phyloP scores from a whole-genome alignment of 2,329 filamentous ascomycete species.

The Fusarium citri region DNA sequence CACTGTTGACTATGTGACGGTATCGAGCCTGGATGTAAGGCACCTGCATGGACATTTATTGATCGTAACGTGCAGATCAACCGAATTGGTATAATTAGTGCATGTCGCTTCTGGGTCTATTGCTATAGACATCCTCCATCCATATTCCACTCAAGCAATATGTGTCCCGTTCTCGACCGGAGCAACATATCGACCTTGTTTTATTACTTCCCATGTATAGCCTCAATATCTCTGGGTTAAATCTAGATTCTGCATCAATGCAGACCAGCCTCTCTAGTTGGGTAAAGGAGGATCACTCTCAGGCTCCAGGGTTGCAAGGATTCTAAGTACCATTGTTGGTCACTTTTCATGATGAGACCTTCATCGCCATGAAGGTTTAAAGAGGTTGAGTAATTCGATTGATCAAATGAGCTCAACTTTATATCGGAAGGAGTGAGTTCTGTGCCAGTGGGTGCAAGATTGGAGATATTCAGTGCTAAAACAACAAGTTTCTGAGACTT shows the following conservation, averaged over 20 bases:
- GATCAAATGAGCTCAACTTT: background rate
- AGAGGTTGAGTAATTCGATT: background rate
- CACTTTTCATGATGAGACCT: background rate
- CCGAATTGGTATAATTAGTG: background rate
- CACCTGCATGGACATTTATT: background rate
- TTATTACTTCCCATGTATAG: conserved; percentile 4
- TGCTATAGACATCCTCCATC: background rate
- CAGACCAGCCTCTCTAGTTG: background rate
- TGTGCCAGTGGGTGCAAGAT: background rate
- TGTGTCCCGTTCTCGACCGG: background rate
- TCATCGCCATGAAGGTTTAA: background rate
- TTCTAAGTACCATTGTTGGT: conserved; percentile 15
- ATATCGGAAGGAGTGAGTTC: background rate
- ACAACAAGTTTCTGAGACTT: too few species aligned
- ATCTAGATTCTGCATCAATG: background rate
- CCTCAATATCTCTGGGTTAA: background rate
- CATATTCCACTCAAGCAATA: background rate
- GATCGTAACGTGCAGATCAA: background rate
- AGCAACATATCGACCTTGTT: background rate
- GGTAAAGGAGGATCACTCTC: conserved; percentile 9
- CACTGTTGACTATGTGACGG: background rate
- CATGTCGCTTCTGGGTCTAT: background rate
- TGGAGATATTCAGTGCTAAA: background rate
- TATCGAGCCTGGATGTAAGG: background rate
- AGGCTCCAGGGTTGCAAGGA: conserved; percentile 15